Evolutionary conservation across 768 basidiomycete species (phyloP).

Genomic region (Lentinula sp.): DNA sequence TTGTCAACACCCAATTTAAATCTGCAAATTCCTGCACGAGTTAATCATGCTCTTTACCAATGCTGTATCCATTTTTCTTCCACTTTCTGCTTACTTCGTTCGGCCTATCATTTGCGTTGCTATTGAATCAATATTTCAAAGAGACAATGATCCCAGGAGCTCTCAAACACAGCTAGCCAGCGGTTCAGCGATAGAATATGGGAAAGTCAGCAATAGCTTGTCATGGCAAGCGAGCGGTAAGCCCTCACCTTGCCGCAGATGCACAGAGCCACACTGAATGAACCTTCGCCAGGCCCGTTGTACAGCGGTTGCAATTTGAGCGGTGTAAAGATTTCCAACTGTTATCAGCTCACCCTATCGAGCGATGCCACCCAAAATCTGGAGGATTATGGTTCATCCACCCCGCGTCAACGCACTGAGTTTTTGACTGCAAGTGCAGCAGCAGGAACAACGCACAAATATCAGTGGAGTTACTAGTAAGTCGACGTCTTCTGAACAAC

Average conservation of each 20-base stretch:
- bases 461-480: constrained; percentile 5
- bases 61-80: background rate
- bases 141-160: background rate
- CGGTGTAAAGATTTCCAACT: constrained; percentile 3
- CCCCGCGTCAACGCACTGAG: constrained; percentile 9
- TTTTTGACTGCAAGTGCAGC: constrained; percentile 4
- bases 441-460: constrained; percentile 7
- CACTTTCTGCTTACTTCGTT: background rate
- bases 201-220: background rate
- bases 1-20: too few relatives aligned
- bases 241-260: background rate
- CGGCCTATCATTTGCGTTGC: background rate
- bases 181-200: background rate
- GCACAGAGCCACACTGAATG: too few relatives aligned
- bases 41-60: background rate
- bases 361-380: constrained; percentile 7
- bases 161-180: background rate
- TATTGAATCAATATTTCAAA: background rate
- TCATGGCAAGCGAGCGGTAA: background rate
- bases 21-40: background rate
- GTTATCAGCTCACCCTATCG: constrained; percentile 5
- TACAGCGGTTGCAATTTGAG: constrained; percentile 5
- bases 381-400: background rate
- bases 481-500: background rate
- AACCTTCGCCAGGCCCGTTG: background rate